A percentile compares a stretch with the other conserved stretches of the same genome.
Conservation (phyloP, 306 rosid species). For the Castanopsis chinensis region DNA sequence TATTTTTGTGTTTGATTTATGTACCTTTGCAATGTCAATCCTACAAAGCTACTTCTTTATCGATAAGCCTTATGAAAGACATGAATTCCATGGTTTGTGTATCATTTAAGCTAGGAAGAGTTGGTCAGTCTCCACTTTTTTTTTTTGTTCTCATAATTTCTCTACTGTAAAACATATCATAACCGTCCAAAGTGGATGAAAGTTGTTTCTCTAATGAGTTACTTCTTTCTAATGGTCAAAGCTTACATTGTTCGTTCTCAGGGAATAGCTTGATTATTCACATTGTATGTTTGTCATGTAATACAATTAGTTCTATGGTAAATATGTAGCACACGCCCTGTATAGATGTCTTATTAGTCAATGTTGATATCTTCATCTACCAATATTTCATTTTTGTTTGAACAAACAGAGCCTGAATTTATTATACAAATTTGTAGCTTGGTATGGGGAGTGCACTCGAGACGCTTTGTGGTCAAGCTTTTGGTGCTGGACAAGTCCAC, state of each 20-base stretch:
- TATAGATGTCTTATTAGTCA: neutral
- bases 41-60: too few species aligned
- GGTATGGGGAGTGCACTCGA: conserved; percentile 95
- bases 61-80: too few species aligned
- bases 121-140: too few species aligned
- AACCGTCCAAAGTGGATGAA: neutral
- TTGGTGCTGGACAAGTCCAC: conserved; percentile 73
- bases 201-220: neutral
- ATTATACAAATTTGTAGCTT: conserved; percentile 37
- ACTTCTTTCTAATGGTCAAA: neutral
- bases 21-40: too few species aligned
- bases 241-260: neutral
- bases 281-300: neutral
- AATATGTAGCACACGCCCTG: too few species aligned
- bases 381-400: too few species aligned
- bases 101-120: too few species aligned
- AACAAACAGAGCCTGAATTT: neutral
- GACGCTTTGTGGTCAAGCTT: conserved; percentile 94
- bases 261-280: neutral
- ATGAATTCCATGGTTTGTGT: too few species aligned
- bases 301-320: neutral
- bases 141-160: neutral
- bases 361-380: neutral
- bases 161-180: neutral
- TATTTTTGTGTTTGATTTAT: too few species aligned